These are phyloP conservation scores for Coniochaeta sp. DNA, from an alignment of 2,329 filamentous ascomycete genomes.

Conservation along the genomic window DNA sequence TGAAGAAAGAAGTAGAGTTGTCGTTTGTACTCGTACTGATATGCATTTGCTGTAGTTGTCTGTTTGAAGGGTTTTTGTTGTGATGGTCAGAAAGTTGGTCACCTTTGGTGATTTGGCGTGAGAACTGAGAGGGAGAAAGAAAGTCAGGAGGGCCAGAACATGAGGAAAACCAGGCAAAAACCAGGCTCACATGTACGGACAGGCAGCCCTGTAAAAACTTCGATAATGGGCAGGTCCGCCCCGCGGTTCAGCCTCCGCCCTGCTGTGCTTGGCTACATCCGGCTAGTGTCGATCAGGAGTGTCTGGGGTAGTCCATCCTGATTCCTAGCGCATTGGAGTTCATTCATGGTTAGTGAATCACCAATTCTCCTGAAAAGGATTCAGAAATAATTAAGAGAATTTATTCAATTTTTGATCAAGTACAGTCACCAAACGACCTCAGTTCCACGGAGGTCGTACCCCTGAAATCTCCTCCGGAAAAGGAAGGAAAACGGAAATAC, in stretches of 20 bases:
- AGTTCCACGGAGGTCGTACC: not conserved
- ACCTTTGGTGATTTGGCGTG: not conserved
- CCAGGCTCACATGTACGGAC: not conserved
- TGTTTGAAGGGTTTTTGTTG: not conserved
- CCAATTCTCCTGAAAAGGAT: not conserved
- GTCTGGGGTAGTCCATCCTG: not conserved
- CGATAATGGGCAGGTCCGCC: not conserved
- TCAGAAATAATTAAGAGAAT: too few species aligned
- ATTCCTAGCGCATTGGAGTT: not conserved
- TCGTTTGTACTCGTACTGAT: slow-evolving; percentile 36
- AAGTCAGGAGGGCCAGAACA: not conserved
- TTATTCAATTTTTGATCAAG: too few species aligned
- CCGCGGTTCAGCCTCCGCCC: not conserved
- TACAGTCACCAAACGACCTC: too few species aligned
- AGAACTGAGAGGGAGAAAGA: not conserved
- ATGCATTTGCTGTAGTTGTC: slow-evolving; percentile 40
- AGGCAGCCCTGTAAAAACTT: not conserved
- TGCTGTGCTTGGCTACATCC: not conserved
- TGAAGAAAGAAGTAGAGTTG: slow-evolving; percentile 41
- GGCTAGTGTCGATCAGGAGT: not conserved
- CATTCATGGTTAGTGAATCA: not conserved
- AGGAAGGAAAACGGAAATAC: not conserved
- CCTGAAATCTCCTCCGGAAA: not conserved
- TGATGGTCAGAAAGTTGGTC: not conserved
- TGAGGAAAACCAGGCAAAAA: not conserved